Base-by-base conservation (phyloP, 305 asterid genomes). In the Fraxinus baroniana region DNA sequence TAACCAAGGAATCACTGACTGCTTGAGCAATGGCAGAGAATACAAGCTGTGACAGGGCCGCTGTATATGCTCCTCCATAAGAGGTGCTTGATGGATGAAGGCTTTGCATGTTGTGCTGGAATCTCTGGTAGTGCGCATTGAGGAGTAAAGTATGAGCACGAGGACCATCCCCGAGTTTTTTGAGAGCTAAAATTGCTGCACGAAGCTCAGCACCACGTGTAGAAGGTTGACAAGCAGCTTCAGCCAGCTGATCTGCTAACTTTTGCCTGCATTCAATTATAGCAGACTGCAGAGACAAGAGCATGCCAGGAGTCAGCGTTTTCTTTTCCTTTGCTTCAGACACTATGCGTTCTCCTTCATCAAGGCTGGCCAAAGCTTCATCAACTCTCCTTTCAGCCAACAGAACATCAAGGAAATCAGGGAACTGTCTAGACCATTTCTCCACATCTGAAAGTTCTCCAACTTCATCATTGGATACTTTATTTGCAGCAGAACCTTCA, bases 1-100 rank as follows among this genome's bases (percentile, higher is more conserved):
- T 96, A 81, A 89, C 86, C 74, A 88, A 81, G 18, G 98, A 93
- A 88, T 96, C 99, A 84, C 93, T 94, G 39, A 97, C 93, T 32
- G 98, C 99, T 88, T 94, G 99, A 84, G 98, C 97, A 88, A 96
- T 91, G 80, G 97, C 97, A 72, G 99, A 94, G 87, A 96, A 96
- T 78, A 93, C 98, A 82, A 96, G 92, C 89, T 94, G 99, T 18
- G 99, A 94, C 73, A 96, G 92, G 79, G 98, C 95, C 39, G 98
- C 98, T 32, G 99, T 96, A 78, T 96, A 96, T 76, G 98, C 98
- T 85, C 98, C 98, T 70, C 98, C 99, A 86, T 96, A 94, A 81
- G 99, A 94, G 55, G 98, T 92, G 90, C 95, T 94, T 39, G 99
- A 96, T 82, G 98, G 97, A 75, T 94, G 97, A 37, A 96, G 95